A percentile compares a stretch with the other conserved stretches of the same genome.
Conservation (phyloP, 1,139 yeast species). For the Scheffersomyces parashehatae region DNA sequence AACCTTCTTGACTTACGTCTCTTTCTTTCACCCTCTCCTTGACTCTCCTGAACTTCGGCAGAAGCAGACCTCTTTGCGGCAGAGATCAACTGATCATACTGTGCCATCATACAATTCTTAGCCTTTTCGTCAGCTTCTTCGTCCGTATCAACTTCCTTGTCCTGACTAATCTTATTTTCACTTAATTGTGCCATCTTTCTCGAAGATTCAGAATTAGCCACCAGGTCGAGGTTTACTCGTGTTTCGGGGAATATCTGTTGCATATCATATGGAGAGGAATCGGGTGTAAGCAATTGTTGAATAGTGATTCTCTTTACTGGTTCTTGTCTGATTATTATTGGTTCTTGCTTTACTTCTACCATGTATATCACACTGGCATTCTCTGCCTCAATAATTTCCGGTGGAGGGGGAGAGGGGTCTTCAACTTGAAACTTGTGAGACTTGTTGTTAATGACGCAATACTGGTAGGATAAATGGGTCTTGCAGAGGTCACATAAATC, state of each 20-base stretch:
- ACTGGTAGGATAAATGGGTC: slow-evolving; percentile 40
- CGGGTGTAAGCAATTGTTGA: slow-evolving; percentile 37
- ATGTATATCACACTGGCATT: not conserved
- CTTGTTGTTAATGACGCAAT: slow-evolving; percentile 32
- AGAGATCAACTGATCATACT: slow-evolving; percentile 7
- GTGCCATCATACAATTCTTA: slow-evolving; percentile 2
- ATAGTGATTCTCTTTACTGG: slow-evolving; percentile 10
- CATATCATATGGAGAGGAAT: slow-evolving; percentile 32
- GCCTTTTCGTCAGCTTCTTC: not conserved
- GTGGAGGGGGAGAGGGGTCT: not conserved
- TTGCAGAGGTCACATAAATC: slow-evolving; percentile 42
- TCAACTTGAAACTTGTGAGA: slow-evolving; percentile 22
- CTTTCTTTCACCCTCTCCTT: slow-evolving; percentile 3
- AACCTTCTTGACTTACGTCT: not conserved
- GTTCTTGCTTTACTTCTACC: not conserved
- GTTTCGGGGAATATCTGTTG: not conserved
- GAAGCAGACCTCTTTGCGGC: slow-evolving; percentile 10
- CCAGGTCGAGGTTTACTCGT: slow-evolving; percentile 1
- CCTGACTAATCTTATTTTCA: slow-evolving; percentile 3
- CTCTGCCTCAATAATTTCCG: not conserved
- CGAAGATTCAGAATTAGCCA: slow-evolving; percentile 1
- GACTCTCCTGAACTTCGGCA: slow-evolving; percentile 2
- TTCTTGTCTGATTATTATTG: not conserved
- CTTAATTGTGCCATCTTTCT: slow-evolving; percentile 7
- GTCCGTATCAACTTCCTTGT: slow-evolving; percentile 5